phyloP scores from a whole-genome alignment of 768 basidiomycete genomes.

The Xerocomus brunneocitrinus region DNA sequence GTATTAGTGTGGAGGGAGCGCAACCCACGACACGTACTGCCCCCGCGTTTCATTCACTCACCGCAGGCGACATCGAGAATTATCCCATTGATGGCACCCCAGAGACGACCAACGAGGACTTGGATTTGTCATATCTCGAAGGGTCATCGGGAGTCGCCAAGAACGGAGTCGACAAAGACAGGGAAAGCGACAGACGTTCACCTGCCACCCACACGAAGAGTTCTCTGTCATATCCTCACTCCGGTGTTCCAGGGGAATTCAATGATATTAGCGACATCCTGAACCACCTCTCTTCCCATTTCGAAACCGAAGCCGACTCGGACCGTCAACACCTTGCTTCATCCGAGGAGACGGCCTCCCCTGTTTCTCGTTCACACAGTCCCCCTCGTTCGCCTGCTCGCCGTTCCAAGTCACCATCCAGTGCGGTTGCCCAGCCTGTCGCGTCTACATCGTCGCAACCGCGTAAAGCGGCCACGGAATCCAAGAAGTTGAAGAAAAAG shows the following conservation, averaged over 20 bases:
- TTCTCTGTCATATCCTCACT: slow-evolving; percentile 40
- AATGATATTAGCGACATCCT: slow-evolving; percentile 74
- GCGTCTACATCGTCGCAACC: slow-evolving; percentile 49
- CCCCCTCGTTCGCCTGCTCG: slow-evolving; percentile 19
- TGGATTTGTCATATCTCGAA: slow-evolving; percentile 54
- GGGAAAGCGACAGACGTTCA: slow-evolving; percentile 39
- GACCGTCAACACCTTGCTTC: slow-evolving; percentile 40
- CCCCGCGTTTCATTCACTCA: slow-evolving; percentile 76
- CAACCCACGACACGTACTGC: slow-evolving; percentile 59
- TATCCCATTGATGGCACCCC: slow-evolving; percentile 19
- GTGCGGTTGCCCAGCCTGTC: slow-evolving; percentile 35
- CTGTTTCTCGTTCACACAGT: slow-evolving; percentile 28
- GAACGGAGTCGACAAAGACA: slow-evolving; percentile 33
- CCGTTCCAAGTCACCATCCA: slow-evolving; percentile 35
- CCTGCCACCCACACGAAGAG: slow-evolving; percentile 24
- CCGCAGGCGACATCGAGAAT: slow-evolving; percentile 39
- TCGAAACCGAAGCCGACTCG: slow-evolving; percentile 52
- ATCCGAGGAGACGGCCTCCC: slow-evolving; percentile 24
- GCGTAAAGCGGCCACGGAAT: slow-evolving; percentile 19
- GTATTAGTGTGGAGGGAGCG: slow-evolving; percentile 43
- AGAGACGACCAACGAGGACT: slow-evolving; percentile 43
- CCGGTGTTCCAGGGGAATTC: slow-evolving; percentile 54
- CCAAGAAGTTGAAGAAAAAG: slow-evolving; percentile 26
- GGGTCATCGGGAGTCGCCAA: slow-evolving; percentile 18
- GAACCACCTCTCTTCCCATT: slow-evolving; percentile 65